These are phyloP conservation scores for Pythium oligandrum DNA, from an alignment of 352 stramenopile genomes.

Conservation along the genomic window DNA sequence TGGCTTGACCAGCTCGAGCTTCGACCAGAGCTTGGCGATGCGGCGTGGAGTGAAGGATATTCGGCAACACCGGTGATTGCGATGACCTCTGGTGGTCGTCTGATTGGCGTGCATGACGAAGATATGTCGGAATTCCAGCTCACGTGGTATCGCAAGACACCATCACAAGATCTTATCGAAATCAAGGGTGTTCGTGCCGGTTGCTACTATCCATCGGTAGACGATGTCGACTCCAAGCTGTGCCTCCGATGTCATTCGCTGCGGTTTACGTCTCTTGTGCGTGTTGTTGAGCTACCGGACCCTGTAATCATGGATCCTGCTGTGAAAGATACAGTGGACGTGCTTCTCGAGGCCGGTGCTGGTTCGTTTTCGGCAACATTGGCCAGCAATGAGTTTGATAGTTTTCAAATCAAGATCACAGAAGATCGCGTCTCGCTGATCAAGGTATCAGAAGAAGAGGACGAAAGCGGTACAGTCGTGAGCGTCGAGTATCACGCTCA, in stretches of 20 bases:
- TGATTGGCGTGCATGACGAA: constrained; percentile 56
- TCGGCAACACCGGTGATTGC: constrained; percentile 43
- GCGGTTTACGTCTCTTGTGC: constrained; percentile 52
- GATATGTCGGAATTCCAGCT: constrained; percentile 56
- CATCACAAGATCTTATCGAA: constrained; percentile 45
- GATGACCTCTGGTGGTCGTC: constrained; percentile 36
- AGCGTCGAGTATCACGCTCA: constrained; percentile 44
- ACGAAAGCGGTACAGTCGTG: constrained; percentile 58
- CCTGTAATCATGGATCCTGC: constrained; percentile 50
- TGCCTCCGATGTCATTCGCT: constrained; percentile 61
- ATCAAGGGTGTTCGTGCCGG: constrained; percentile 56
- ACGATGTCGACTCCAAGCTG: constrained; percentile 56
- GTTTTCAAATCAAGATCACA: constrained; percentile 78
- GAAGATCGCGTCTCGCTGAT: constrained; percentile 42
- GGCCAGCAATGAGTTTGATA: constrained; percentile 72
- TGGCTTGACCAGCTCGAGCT: constrained; percentile 62
- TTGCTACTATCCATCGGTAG: constrained; percentile 64
- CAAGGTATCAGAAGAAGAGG: constrained; percentile 72
- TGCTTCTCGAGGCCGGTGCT: constrained; percentile 58
- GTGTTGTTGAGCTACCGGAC: constrained; percentile 46
- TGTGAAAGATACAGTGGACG: constrained; percentile 65
- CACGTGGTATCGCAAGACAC: constrained; percentile 65
- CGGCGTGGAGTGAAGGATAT: constrained; percentile 12
- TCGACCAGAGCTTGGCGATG: constrained; percentile 23
- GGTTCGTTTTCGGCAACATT: constrained; percentile 78